Base-by-base conservation (phyloP, 2,329 filamentous ascomycete species). In the Fusarium abutilonis region DNA sequence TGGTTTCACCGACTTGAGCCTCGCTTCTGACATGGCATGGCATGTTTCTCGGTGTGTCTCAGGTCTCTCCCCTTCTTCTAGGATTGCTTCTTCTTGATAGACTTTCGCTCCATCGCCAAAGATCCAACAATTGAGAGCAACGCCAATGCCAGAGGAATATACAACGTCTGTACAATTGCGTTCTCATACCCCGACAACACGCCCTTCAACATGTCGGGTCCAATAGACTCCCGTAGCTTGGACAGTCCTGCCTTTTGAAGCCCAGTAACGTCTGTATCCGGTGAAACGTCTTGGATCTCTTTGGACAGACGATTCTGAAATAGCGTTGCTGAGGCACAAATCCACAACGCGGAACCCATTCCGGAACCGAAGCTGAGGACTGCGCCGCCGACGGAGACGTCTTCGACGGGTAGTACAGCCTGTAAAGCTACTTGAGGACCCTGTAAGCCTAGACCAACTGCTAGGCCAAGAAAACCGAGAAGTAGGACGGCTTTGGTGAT, bases 281-380 rank as follows among this genome's bases (percentile, higher is more conserved):
- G 67, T 0, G 67, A 50, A 11, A 58, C 40, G 3, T 41, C 11
- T 10, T 65, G 54, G 1, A 70, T 60, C 23, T 70, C 67, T 2
- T 60, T 40, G 0, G 46, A 21, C 1, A 70, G 49, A 0, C 67
- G 67, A 4, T 43, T 59, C 15, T 70, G 67, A 38, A 70, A 70
- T 3, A 70, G 28, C 3, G 66, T 70, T 4, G 67, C 67, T 2
- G 67, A 67, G 2, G 68, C 67, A 11, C 67, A 70, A 7, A 70
- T 67, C 67, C 67, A 70, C 19, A 70, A 6, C 0, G 67, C 47
- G 3, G 63, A 64, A 2, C 67, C 67, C 65, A 70, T 70, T 1
- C 67, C 67, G 0, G 67, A 19, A 0, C 67, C 67, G 8, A 70
- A 70, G 4, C 55, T 70, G 6, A 70, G 31, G 1, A 70, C 41